Evolutionary conservation across 2,329 filamentous ascomycete genomes (phyloP), one percentile per base, ranked within the genome.

Genomic region (Aspergillus quadrilineatus): DNA sequence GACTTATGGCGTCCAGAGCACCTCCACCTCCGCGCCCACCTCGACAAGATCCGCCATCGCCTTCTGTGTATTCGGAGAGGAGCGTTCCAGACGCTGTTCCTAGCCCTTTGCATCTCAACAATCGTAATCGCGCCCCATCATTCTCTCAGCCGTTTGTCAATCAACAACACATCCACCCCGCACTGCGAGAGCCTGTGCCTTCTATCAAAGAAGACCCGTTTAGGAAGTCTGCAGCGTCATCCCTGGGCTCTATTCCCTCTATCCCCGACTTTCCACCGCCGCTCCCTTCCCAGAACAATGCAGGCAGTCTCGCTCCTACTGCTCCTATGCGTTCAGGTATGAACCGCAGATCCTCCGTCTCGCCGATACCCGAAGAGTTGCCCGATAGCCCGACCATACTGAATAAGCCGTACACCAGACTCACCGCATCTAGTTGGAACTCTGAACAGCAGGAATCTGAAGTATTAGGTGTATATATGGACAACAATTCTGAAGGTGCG

Each of bases 301-400:
- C 59, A 14, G 62, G 60, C 26, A 69, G 69, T 43, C 65, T 72
- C 44, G 70, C 70, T 8, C 70, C 69, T 9, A 70, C 22, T 6
- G 47, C 52, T 37, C 63, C 70, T 10, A 61, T 59, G 14, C 60
- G 53, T 67, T 69, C 55, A 65, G 67, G 58, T 87, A 88, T 65
- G 88, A 75, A 73, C 30, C 73, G 87, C 2, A 83, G 80, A 61
- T 89, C 87, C 0, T 87, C 81, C 58, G 87, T 92, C 28, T 89
- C 89, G 0, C 88, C 89, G 0, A 92, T 92, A 52, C 87, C 86
- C 0, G 89, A 92, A 70, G 89, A 92, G 67, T 83, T 81, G 60
- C 80, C 83, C 0, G 77, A 75, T 49, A 65, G 72, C 26, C 66
- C 80, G 26, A 85, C 85, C 29, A 66, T 68, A 6, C 56, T 65